Evolutionary conservation across 2,329 filamentous ascomycete species (phyloP).

Genomic region (Capronia epimyces): DNA sequence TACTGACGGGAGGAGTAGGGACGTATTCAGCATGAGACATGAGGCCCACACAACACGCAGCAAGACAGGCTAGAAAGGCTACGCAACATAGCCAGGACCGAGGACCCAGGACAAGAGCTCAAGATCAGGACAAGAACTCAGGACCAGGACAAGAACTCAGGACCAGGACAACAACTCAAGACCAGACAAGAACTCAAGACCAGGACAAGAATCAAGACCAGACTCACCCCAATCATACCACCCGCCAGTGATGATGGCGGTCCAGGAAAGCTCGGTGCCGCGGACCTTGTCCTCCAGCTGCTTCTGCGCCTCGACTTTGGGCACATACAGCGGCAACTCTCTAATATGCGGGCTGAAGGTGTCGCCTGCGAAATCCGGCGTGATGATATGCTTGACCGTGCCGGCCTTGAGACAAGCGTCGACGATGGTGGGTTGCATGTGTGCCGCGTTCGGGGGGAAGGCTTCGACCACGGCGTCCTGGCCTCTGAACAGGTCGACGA

Average conservation of each 20-base stretch:
- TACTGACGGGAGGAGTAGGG: too few species aligned
- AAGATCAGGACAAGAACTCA: not conserved
- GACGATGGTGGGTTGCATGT: conserved; percentile 7
- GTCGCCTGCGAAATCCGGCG: conserved; percentile 14
- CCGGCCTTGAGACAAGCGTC: conserved; percentile 9
- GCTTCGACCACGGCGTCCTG: conserved; percentile 32
- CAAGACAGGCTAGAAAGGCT: not conserved
- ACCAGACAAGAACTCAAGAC: too few species aligned
- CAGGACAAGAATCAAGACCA: too few species aligned
- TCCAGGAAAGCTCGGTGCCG: conserved; percentile 6
- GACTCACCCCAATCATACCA: conserved; percentile 18
- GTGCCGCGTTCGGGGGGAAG: conserved; percentile 8
- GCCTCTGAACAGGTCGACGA: conserved; percentile 30
- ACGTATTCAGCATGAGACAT: too few species aligned
- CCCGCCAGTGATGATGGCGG: conserved; percentile 14
- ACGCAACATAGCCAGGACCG: not conserved
- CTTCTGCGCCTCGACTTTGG: conserved; percentile 16
- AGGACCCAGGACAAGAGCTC: not conserved
- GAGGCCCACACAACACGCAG: not conserved
- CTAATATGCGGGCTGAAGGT: conserved; percentile 12
- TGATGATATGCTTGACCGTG: conserved; percentile 15
- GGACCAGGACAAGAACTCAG: too few species aligned
- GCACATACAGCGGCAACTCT: conserved; percentile 11
- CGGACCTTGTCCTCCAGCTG: conserved; percentile 11
- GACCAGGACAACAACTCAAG: too few species aligned